Percentiles rank a stretch among this genome's conserved stretches.
phyloP scores from a whole-genome alignment of 495 filamentous ascomycete genomes.

The Talaromyces adpressus region DNA sequence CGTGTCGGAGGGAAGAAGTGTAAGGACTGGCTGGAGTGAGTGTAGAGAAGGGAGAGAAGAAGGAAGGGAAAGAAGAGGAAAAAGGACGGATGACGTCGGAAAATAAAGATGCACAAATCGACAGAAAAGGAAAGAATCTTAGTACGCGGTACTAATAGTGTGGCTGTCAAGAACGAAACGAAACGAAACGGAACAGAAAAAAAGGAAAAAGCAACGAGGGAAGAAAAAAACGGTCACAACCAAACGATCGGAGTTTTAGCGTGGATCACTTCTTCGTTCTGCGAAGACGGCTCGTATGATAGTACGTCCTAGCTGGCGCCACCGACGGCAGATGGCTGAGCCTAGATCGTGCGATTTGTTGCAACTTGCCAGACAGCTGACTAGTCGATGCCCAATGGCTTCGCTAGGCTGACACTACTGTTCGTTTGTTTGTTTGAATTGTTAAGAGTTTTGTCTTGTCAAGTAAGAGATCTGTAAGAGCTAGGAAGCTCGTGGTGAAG shows the following conservation, averaged over 20 bases:
- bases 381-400: neutral
- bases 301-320: neutral
- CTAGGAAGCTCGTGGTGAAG: too few relatives aligned
- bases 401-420: neutral
- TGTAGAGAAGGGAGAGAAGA: conserved; percentile 4
- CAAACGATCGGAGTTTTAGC: neutral
- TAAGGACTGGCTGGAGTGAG: conserved; percentile 1
- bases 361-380: too few relatives aligned
- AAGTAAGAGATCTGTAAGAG: too few relatives aligned
- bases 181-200: neutral
- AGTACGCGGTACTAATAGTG: neutral
- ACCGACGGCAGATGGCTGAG: conserved; percentile 6
- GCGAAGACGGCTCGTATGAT: neutral
- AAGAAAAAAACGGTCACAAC: conserved; percentile 1
- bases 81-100: conserved; percentile 12
- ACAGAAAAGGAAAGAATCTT: conserved; percentile 9
- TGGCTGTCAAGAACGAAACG: neutral
- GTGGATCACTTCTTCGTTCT: neutral
- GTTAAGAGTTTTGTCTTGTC: neutral
- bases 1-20: neutral
- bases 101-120: conserved; percentile 5
- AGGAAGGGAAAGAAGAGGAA: conserved; percentile 12
- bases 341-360: neutral
- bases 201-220: neutral
- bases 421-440: neutral